These are phyloP conservation scores for Trichoderma endophyticum DNA, from an alignment of 2,329 filamentous ascomycete species.

Conservation along the genomic window DNA sequence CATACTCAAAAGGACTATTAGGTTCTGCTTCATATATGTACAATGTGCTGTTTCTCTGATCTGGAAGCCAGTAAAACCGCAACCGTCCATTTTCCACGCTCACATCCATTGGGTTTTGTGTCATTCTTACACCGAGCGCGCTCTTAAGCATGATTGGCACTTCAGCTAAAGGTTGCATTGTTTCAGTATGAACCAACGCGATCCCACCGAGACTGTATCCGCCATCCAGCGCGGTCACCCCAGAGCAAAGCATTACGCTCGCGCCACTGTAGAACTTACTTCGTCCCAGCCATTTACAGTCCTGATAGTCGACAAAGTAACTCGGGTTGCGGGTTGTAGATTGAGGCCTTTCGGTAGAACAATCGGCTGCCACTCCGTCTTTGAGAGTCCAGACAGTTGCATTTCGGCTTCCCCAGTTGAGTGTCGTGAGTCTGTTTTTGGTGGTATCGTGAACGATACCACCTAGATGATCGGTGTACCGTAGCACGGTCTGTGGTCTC, in stretches of 20 bases:
- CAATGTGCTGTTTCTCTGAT: slow-evolving; percentile 45
- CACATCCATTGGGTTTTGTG: slow-evolving; percentile 49
- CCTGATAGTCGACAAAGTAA: slow-evolving; percentile 49
- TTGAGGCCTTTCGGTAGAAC: slow-evolving; percentile 21
- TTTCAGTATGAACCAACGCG: slow-evolving; percentile 44
- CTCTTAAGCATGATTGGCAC: slow-evolving; percentile 44
- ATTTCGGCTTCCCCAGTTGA: slow-evolving; percentile 47
- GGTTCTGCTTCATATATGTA: slow-evolving; percentile 45
- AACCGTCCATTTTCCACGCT: slow-evolving; percentile 42
- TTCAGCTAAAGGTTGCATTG: slow-evolving; percentile 45
- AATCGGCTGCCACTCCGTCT: slow-evolving; percentile 20
- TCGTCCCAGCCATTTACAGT: slow-evolving; percentile 49
- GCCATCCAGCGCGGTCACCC: slow-evolving; percentile 38
- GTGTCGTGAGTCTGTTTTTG: slow-evolving; percentile 34
- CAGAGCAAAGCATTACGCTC: slow-evolving; percentile 47
- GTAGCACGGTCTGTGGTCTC: slow-evolving; percentile 34
- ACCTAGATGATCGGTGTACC: slow-evolving; percentile 43
- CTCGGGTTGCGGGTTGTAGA: slow-evolving; percentile 36
- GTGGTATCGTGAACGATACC: slow-evolving; percentile 42
- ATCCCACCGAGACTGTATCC: slow-evolving; percentile 42
- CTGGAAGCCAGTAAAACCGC: slow-evolving; percentile 46
- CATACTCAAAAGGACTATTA: slow-evolving; percentile 24
- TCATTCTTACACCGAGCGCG: slow-evolving; percentile 38
- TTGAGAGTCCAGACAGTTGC: slow-evolving; percentile 37
- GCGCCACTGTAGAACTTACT: slow-evolving; percentile 34